Base-by-base conservation (phyloP, 1,284 basidiomycete genomes). In the Cryptococcus floricola region DNA sequence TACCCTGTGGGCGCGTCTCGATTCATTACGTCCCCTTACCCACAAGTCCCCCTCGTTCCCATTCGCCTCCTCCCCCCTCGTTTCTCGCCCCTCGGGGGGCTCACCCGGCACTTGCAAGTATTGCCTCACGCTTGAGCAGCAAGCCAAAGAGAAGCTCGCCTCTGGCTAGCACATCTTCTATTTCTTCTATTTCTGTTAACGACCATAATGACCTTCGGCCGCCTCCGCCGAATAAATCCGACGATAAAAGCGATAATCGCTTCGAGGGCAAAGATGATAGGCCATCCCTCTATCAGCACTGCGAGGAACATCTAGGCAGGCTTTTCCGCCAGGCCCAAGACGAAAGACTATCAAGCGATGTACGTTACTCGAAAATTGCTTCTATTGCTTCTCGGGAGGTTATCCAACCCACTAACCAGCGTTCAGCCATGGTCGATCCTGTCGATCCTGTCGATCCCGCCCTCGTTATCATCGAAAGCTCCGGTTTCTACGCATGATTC, bases 1-100 rank as follows among this genome's bases (percentile, higher is more conserved):
- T 57, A 4, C 31, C 60, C 3, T n/a, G 41, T 39, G 63, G 59
- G 2, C 56, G 37, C 2, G 59, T 70, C 41, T 61, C 67, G 2
- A 61, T 74, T 50, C 56, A 66, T 10, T 69, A 69, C 49, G 60
- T 72, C 0, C 67, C 73, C 3, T 73, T 69, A 39, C 45, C 50
- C 19, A 57, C 58, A 18, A 52, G 61, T 0, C 51, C 60, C 2
- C 23, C 48, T 23, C 23, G 23, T 23, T 14, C 47, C 56, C 13
- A 46, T 46, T 23, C 45, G 31, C 9, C 48, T 56, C 28, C 45
- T 50, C 38, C 14, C 38, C 14, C 16, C 5, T 13, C 10, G 25
- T 28, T 5, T 16, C 49, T 13, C 42, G 19, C 19, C 38, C 23
- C 28, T 28, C 31, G 31, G 31, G 31, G 31, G 31, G 7, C 31